Evolutionary conservation across 306 rosid genomes (phyloP).

Genomic region (Luffa aegyptiaca): DNA sequence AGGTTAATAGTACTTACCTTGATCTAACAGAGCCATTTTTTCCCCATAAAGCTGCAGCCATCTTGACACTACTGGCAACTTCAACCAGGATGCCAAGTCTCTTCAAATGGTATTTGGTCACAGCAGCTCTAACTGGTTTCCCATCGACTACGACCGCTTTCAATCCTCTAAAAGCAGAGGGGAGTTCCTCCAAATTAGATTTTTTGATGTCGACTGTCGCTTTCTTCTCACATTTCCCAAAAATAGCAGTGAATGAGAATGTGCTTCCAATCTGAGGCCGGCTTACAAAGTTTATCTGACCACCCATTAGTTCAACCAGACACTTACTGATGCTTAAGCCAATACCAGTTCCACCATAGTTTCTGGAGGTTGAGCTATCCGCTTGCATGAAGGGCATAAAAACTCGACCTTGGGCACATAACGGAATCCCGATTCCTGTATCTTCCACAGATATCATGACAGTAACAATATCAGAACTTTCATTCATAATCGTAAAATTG

Average conservation of each 20-base stretch:
- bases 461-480: slow-evolving; percentile 51
- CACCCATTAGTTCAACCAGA: slow-evolving; percentile 91
- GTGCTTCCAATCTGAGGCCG: slow-evolving; percentile 87
- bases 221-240: slow-evolving; percentile 48
- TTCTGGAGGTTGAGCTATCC: slow-evolving; percentile 92
- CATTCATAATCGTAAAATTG: slow-evolving; percentile 19
- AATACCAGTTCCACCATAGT: slow-evolving; percentile 96
- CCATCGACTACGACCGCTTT: slow-evolving; percentile 74
- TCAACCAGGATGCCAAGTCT: slow-evolving; percentile 80
- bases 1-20: slow-evolving; percentile 27
- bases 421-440: slow-evolving; percentile 89
- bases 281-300: slow-evolving; percentile 69
- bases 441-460: slow-evolving; percentile 86
- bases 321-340: slow-evolving; percentile 98
- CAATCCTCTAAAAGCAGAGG: slow-evolving; percentile 64
- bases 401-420: slow-evolving; percentile 63
- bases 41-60: slow-evolving; percentile 45
- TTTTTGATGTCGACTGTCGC: slow-evolving; percentile 37
- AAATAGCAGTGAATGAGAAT: slow-evolving; percentile 67
- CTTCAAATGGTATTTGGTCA: slow-evolving; percentile 81
- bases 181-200: slow-evolving; percentile 63
- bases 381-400: slow-evolving; percentile 96
- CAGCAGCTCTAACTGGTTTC: slow-evolving; percentile 92
- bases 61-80: slow-evolving; percentile 43
- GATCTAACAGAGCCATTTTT: slow-evolving; percentile 54